Conservation (phyloP, 176 grass and related monocot species). For the Oropetium thomaeum region DNA sequence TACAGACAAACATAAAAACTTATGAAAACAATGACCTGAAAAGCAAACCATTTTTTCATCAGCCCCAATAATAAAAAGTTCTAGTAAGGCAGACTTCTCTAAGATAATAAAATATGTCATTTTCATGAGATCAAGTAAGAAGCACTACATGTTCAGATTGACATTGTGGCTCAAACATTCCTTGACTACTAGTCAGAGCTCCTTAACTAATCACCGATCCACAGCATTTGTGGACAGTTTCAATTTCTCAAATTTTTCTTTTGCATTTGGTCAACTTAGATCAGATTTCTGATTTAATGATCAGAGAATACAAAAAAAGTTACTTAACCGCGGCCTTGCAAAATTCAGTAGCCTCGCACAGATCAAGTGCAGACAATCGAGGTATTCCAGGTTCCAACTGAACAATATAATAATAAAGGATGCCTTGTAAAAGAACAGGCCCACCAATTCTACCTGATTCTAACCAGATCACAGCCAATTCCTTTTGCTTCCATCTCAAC, state of each 20-base stretch:
- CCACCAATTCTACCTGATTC: neutral
- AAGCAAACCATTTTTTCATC: neutral
- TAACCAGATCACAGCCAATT: conserved; percentile 9
- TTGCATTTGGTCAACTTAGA: neutral
- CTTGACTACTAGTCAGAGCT: neutral
- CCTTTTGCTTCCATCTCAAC: neutral
- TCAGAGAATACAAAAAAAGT: neutral
- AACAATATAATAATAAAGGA: neutral
- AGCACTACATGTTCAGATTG: neutral
- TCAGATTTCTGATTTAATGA: neutral
- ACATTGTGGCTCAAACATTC: neutral
- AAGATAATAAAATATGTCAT: neutral
- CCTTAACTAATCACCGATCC: neutral
- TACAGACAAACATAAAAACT: neutral
- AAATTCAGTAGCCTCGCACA: neutral
- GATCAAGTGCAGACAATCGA: neutral
- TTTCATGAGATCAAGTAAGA: neutral
- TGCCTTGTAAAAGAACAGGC: neutral
- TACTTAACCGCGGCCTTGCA: neutral
- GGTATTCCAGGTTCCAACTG: neutral
- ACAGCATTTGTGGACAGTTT: neutral
- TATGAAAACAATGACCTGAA: neutral
- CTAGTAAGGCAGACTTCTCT: neutral
- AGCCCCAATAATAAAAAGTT: neutral
- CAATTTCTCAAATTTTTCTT: neutral